Evolutionary conservation across 2,329 filamentous ascomycete species (phyloP).

Genomic region (Amylocarpus encephaloides): DNA sequence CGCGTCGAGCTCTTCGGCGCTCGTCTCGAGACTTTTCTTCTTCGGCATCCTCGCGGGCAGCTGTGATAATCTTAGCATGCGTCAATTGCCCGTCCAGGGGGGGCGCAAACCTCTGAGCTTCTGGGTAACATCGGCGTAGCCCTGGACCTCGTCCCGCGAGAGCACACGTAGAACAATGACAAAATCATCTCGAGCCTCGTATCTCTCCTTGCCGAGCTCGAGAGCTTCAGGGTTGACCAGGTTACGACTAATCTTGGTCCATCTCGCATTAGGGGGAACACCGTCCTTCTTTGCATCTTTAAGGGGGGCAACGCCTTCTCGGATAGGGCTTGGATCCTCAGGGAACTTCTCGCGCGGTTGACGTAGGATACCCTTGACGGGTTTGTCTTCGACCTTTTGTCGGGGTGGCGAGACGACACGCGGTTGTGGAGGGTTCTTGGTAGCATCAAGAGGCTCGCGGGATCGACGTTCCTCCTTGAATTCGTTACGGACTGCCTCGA

Average conservation of each 20-base stretch:
- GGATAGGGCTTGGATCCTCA: slow-evolving; percentile 73
- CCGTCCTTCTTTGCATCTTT: slow-evolving; percentile 78
- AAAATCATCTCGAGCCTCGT: slow-evolving; percentile 85
- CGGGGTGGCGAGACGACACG: slow-evolving; percentile 68
- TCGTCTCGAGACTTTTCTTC: slow-evolving; percentile 20
- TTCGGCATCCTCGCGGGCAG: slow-evolving; percentile 28
- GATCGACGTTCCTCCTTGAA: slow-evolving; percentile 20
- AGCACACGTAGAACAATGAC: slow-evolving; percentile 88
- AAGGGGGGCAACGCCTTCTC: slow-evolving; percentile 88
- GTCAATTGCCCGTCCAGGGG: not conserved
- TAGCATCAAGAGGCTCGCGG: slow-evolving; percentile 18
- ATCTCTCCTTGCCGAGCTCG: slow-evolving; percentile 80
- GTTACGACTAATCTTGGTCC: slow-evolving; percentile 87
- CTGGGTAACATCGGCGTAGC: slow-evolving; percentile 73
- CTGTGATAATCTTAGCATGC: slow-evolving; percentile 13
- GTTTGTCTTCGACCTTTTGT: slow-evolving; percentile 58
- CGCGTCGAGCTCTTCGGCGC: slow-evolving; percentile 27
- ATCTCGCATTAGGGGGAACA: slow-evolving; percentile 72
- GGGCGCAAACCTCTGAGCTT: slow-evolving; percentile 65
- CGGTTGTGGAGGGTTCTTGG: slow-evolving; percentile 24
- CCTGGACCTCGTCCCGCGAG: slow-evolving; percentile 83
- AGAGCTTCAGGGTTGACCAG: slow-evolving; percentile 87
- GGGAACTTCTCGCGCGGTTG: slow-evolving; percentile 77
- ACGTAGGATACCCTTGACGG: slow-evolving; percentile 80
- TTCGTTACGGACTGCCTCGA: slow-evolving; percentile 22